phyloP scores from a whole-genome alignment of 306 rosid species.

The Abrus pulchellus region DNA sequence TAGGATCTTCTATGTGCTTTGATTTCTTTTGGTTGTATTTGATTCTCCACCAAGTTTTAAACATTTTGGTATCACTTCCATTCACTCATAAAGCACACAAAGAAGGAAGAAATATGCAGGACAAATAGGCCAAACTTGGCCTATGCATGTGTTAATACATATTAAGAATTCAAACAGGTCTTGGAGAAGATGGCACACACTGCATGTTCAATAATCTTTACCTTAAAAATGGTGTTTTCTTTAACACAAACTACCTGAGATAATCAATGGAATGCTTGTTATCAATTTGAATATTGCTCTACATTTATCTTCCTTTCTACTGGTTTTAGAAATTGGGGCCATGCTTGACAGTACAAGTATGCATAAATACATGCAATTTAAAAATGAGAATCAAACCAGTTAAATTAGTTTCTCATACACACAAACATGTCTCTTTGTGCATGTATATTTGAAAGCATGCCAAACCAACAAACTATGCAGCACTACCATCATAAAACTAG shows the following conservation, averaged over 20 bases:
- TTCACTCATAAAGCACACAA: slow-evolving; percentile 1
- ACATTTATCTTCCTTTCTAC: slow-evolving; percentile 4
- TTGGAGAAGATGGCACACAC: slow-evolving; percentile 5
- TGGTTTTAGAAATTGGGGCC: neutral
- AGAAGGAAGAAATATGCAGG: slow-evolving; percentile 19
- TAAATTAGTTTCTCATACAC: neutral
- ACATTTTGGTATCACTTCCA: neutral
- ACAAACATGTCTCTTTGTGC: neutral
- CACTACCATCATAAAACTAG: slow-evolving; percentile 24
- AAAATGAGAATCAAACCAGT: neutral
- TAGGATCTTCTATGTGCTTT: neutral
- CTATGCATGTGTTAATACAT: neutral
- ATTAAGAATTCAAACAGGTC: neutral
- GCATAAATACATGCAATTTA: neutral
- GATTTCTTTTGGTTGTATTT: slow-evolving; percentile 2
- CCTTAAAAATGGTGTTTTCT: slow-evolving; percentile 5
- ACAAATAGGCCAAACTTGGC: neutral
- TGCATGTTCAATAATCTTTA: slow-evolving; percentile 27
- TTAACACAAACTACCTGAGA: neutral
- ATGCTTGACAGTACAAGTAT: neutral
- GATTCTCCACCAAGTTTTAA: slow-evolving; percentile 1
- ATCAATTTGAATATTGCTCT: slow-evolving; percentile 25
- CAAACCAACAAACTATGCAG: slow-evolving; percentile 9
- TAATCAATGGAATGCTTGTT: slow-evolving; percentile 15
- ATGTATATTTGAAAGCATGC: neutral